Conservation (phyloP, 306 rosid species). For the Oxytropis ochrocephala region DNA sequence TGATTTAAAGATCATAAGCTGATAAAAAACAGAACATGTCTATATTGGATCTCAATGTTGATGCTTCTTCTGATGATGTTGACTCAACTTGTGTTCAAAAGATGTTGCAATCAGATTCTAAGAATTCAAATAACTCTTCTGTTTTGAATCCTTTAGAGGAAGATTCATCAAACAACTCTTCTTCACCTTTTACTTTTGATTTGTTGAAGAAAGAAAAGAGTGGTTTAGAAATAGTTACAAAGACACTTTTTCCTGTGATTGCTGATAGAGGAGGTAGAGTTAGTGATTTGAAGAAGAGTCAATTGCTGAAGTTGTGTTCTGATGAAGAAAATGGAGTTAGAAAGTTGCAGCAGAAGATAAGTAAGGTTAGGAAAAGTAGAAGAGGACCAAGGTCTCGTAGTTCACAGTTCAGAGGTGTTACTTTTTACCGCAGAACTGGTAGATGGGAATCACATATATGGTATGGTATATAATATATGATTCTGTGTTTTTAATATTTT, state of each 20-base stretch:
- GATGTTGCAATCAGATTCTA: conserved; percentile 33
- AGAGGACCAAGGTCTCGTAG: conserved; percentile 83
- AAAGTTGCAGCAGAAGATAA: conserved; percentile 28
- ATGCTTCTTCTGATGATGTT: not conserved
- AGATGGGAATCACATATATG: conserved; percentile 94
- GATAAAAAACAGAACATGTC: not conserved
- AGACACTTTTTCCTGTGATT: conserved; percentile 39
- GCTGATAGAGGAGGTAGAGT: conserved; percentile 16
- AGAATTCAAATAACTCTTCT: conserved; percentile 37
- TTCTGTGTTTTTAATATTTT: not conserved
- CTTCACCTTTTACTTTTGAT: conserved; percentile 29
- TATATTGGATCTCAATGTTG: conserved; percentile 68
- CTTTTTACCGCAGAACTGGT: conserved; percentile 82
- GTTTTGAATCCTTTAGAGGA: conserved; percentile 31
- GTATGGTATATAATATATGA: conserved; percentile 13
- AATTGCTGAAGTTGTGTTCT: conserved; percentile 33
- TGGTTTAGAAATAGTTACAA: not conserved
- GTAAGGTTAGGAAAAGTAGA: conserved; percentile 46
- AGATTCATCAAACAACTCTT: conserved; percentile 25
- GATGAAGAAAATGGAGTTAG: conserved; percentile 5
- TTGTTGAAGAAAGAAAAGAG: conserved; percentile 30
- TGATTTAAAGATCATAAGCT: not conserved
- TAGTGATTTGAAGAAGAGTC: conserved; percentile 4
- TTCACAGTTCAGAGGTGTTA: conserved; percentile 80
- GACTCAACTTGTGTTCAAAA: conserved; percentile 17